Base-by-base conservation (phyloP, 805 yeast genomes). In the Candida odintsovae region DNA sequence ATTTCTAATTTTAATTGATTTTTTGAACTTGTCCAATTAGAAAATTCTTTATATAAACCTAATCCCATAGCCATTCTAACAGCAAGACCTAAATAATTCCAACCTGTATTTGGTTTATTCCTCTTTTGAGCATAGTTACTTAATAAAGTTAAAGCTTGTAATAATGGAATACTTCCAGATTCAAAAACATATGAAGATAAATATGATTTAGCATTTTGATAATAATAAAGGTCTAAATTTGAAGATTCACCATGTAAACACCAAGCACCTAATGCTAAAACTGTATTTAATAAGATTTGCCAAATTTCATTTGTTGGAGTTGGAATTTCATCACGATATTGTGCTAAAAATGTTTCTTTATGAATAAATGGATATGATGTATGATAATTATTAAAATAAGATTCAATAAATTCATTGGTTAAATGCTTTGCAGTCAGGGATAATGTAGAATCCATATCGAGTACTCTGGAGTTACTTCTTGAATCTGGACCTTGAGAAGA, bases 241-340 rank as follows among this genome's bases (percentile, higher is more conserved):
- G 76, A 67, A 16, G 69, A 56, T 50, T 80, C 83, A 13, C 82
- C 83, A 53, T 76, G 72, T 11, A 74, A 51, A 58, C 85, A 79
- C 83, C 86, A 82, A 21, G 86, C 75, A 15, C 89, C 90, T n/a
- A 83, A 63, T 0, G 86, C 84, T 23, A 82, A 59, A 0, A 82
- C 78, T 0, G 82, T 72, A 55, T 81, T 76, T 38, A 78, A 60
- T 28, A 83, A 55, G 20, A 80, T 67, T 50, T 75, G 75, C 80
- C 82, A 80, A 20, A 71, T 68, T 36, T 68, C 69, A 39, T 70
- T 68, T 40, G 73, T 62, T 10, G 72, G 69, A 0, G 75, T 63
- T 23, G 72, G 67, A 5, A 70, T 43, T 46, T 68, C 68, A 45
- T 69, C 69, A 28, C 69, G 63, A 54, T 68, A 78, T 53, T 69